Percentiles rank a stretch among this genome's conserved stretches.
phyloP scores from a whole-genome alignment of 1,139 yeast genomes.

The Geotrichum europaeum region DNA sequence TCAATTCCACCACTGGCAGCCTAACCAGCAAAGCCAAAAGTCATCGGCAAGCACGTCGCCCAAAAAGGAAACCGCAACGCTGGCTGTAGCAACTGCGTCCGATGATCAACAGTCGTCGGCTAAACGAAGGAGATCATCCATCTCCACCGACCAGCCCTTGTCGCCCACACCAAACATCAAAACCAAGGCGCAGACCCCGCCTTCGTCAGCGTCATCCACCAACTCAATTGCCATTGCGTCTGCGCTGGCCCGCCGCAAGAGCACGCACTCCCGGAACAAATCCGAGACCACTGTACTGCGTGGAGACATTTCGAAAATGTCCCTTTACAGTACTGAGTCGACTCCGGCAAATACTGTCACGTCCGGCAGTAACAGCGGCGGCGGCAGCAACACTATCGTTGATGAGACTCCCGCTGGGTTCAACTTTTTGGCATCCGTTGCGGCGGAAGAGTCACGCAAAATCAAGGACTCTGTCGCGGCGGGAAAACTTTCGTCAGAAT shows the following conservation, averaged over 20 bases:
- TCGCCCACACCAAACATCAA: background rate
- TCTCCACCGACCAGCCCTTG: conserved; percentile 4
- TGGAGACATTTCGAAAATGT: conserved; percentile 18
- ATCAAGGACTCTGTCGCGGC: background rate
- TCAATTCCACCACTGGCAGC: conserved; percentile 23
- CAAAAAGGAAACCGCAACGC: conserved; percentile 12
- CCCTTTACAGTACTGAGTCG: conserved; percentile 11
- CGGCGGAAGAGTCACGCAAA: conserved; percentile 10
- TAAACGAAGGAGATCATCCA: conserved; percentile 17
- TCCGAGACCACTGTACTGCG: conserved; percentile 19
- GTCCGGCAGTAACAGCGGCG: background rate
- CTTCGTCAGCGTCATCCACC: background rate
- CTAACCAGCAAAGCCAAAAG: conserved; percentile 16
- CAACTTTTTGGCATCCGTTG: conserved; percentile 13
- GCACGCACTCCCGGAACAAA: conserved; percentile 19
- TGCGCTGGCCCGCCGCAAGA: conserved; percentile 13
- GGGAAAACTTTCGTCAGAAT: conserved; percentile 5
- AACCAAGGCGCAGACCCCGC: background rate
- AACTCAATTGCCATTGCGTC: conserved; percentile 9
- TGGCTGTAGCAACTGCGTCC: conserved; percentile 5
- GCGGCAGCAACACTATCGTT: background rate
- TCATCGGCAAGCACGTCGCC: conserved; percentile 16
- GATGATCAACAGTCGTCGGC: conserved; percentile 6
- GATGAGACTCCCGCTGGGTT: conserved; percentile 7
- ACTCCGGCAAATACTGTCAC: background rate